These are phyloP conservation scores for Lycium ferocissimum DNA, from an alignment of 257 asterid genomes.

Conservation along the genomic window DNA sequence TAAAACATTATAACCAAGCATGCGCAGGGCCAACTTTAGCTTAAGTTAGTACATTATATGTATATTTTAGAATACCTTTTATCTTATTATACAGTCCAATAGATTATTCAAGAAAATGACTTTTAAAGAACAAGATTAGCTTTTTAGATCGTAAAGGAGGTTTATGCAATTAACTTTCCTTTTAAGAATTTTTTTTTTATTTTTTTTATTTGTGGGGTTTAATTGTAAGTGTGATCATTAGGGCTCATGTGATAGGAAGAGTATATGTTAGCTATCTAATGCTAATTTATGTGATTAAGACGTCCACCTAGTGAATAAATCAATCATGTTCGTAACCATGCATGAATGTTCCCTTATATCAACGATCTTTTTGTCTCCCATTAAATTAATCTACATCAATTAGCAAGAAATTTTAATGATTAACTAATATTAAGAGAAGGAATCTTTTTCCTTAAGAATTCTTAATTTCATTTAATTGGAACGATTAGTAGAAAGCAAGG, in stretches of 20 bases:
- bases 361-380: conserved; percentile 21
- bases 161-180: not conserved
- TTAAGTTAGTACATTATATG: conserved; percentile 19
- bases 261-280: conserved; percentile 29
- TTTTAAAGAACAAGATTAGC: conserved; percentile 36
- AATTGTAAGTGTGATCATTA: conserved; percentile 34
- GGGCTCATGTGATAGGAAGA: conserved; percentile 51
- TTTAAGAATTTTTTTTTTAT: not conserved
- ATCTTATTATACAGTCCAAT: not conserved
- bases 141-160: conserved; percentile 33
- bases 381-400: not conserved
- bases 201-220: conserved; percentile 32
- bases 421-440: conserved; percentile 17
- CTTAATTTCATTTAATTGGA: not conserved
- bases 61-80: conserved; percentile 28
- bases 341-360: conserved; percentile 23
- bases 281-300: conserved; percentile 18
- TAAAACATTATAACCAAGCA: conserved; percentile 40
- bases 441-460: not conserved
- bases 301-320: conserved; percentile 26
- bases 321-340: conserved; percentile 6
- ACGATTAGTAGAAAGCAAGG: not conserved
- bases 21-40: conserved; percentile 38
- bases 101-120: not conserved
- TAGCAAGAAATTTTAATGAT: not conserved